These are phyloP conservation scores for Letharia lupina DNA, from an alignment of 495 filamentous ascomycete species.

Conservation along the genomic window DNA sequence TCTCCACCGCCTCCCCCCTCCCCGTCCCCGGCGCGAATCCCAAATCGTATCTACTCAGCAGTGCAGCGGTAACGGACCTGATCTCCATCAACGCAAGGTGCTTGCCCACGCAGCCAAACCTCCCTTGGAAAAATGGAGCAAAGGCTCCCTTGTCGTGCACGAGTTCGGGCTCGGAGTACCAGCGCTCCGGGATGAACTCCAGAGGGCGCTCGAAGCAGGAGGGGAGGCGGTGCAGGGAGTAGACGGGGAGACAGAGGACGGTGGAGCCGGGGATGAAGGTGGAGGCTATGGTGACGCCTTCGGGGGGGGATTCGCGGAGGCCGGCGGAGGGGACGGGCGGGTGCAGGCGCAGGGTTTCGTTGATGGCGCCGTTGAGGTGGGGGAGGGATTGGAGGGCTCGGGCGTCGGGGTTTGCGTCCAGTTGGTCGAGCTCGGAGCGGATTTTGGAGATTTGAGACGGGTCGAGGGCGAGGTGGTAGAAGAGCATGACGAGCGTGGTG, in stretches of 20 bases:
- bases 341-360: constrained; percentile 49
- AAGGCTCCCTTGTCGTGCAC: constrained; percentile 41
- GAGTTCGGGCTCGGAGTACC: constrained; percentile 40
- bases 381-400: constrained; percentile 29
- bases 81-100: constrained; percentile 43
- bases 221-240: constrained; percentile 32
- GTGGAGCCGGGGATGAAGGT: constrained; percentile 29
- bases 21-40: constrained; percentile 34
- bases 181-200: constrained; percentile 50
- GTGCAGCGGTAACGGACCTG: constrained; percentile 34
- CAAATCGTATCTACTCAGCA: constrained; percentile 40
- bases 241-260: constrained; percentile 36
- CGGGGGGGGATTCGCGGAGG: constrained; percentile 32
- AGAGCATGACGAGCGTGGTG: constrained; percentile 31
- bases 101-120: constrained; percentile 40
- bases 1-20: constrained; percentile 30
- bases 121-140: constrained; percentile 42
- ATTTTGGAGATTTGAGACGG: constrained; percentile 31
- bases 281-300: constrained; percentile 28
- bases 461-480: constrained; percentile 36
- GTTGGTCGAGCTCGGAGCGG: constrained; percentile 25
- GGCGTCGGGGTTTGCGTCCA: neutral
- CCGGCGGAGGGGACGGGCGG: constrained; percentile 40
- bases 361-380: constrained; percentile 44
- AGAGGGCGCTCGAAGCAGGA: constrained; percentile 31